Percentiles rank a stretch among this genome's conserved stretches.
These are phyloP conservation scores for Colletotrichum orbiculare DNA, from an alignment of 2,329 filamentous ascomycete species.

Conservation along the genomic window DNA sequence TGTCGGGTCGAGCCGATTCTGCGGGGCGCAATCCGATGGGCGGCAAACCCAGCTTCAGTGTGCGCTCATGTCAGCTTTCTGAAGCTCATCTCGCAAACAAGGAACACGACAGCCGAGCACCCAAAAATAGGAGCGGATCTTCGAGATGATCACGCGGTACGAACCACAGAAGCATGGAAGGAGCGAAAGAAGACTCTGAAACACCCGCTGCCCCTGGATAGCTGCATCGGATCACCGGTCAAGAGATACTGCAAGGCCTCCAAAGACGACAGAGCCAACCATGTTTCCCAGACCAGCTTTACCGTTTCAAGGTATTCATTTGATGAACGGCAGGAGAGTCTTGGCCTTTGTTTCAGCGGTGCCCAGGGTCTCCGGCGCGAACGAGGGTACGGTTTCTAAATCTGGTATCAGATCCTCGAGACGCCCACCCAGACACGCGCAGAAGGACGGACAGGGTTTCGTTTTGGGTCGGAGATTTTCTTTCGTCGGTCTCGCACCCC, in stretches of 20 bases:
- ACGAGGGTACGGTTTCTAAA: slow-evolving; percentile 22
- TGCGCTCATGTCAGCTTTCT: background rate
- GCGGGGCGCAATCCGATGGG: background rate
- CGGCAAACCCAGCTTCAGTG: background rate
- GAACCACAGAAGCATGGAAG: slow-evolving; percentile 24
- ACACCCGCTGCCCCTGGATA: slow-evolving; percentile 10
- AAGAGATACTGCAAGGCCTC: background rate
- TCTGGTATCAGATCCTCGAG: slow-evolving; percentile 21
- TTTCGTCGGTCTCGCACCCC: background rate
- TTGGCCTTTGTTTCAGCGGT: slow-evolving; percentile 32
- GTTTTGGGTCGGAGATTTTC: slow-evolving; percentile 33
- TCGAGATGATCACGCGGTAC: slow-evolving; percentile 1
- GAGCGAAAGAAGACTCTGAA: slow-evolving; percentile 29
- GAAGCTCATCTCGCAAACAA: slow-evolving; percentile 8
- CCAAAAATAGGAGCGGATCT: slow-evolving; percentile 32
- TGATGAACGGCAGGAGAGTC: slow-evolving; percentile 14
- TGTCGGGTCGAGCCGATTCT: slow-evolving; percentile 3
- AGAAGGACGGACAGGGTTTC: slow-evolving; percentile 5
- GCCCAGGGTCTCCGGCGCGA: slow-evolving; percentile 7
- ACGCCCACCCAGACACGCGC: slow-evolving; percentile 22
- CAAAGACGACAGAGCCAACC: background rate
- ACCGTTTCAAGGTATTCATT: slow-evolving; percentile 14
- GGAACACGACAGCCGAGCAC: slow-evolving; percentile 9
- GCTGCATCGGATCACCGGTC: slow-evolving; percentile 29
- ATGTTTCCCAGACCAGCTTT: background rate